Percentiles rank a stretch among this genome's conserved stretches.
Conservation (phyloP, 2,329 filamentous ascomycete genomes). For the Sporothrix humicola region DNA sequence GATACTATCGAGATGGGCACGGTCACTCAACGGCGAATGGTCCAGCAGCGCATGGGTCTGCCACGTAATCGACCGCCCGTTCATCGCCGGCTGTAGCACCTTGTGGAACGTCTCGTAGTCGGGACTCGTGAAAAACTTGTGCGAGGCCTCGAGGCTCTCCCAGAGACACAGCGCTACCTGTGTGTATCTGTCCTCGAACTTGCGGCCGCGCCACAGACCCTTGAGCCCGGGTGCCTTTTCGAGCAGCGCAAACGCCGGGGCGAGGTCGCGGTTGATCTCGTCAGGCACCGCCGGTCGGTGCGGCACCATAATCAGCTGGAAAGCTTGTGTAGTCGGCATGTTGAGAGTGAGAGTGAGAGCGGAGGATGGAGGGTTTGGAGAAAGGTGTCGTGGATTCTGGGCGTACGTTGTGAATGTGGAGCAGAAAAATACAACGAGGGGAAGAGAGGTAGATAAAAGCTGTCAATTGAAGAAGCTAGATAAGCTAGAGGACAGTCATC, state of each 20-base stretch:
- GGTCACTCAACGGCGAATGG: conserved; percentile 1
- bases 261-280: conserved; percentile 8
- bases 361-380: neutral
- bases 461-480: neutral
- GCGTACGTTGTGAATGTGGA: neutral
- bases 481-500: neutral
- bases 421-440: neutral
- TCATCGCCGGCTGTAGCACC: conserved; percentile 8
- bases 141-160: conserved; percentile 6
- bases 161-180: conserved; percentile 4
- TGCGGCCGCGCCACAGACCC: neutral
- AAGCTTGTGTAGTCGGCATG: conserved; percentile 1
- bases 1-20: neutral
- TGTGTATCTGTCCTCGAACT: conserved; percentile 3
- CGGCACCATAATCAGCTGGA: conserved; percentile 4
- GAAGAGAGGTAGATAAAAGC: neutral
- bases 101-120: conserved; percentile 7
- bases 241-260: neutral
- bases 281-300: conserved; percentile 5
- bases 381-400: neutral
- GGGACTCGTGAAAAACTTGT: neutral
- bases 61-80: neutral
- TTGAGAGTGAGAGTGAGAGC: neutral
- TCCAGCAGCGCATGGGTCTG: conserved; percentile 10
- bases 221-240: neutral